phyloP scores from a whole-genome alignment of 352 stramenopile genomes.

The Lagenidium giganteum region DNA sequence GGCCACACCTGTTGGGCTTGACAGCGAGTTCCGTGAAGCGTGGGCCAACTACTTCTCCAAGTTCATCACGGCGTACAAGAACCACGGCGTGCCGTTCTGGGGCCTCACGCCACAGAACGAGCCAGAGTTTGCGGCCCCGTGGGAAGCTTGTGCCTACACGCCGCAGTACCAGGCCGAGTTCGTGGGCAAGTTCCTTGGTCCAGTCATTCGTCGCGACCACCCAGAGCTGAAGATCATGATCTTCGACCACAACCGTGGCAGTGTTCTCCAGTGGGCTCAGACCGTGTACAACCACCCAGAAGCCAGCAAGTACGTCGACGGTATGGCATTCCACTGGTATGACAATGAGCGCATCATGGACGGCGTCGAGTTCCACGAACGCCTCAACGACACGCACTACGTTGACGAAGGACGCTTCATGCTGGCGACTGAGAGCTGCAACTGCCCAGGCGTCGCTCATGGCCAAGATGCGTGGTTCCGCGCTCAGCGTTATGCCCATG shows the following conservation, averaged over 20 bases:
- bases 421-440: slow-evolving; percentile 69
- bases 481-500: slow-evolving; percentile 82
- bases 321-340: slow-evolving; percentile 92
- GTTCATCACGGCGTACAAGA: slow-evolving; percentile 89
- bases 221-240: slow-evolving; percentile 89
- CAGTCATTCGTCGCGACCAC: slow-evolving; percentile 76
- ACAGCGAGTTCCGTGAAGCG: slow-evolving; percentile 40
- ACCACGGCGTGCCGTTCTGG: slow-evolving; percentile 81
- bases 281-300: slow-evolving; percentile 63
- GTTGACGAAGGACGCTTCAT: slow-evolving; percentile 58
- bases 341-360: slow-evolving; percentile 58
- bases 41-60: slow-evolving; percentile 92
- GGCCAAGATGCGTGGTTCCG: slow-evolving; percentile 74
- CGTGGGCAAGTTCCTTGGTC: slow-evolving; percentile 80
- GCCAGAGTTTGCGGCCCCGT: slow-evolving; percentile 65
- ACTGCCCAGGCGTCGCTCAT: slow-evolving; percentile 60
- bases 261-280: slow-evolving; percentile 60
- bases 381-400: slow-evolving; percentile 69
- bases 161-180: slow-evolving; percentile 65
- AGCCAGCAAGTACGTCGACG: slow-evolving; percentile 76
- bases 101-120: slow-evolving; percentile 90
- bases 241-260: slow-evolving; percentile 89
- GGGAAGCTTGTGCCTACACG: slow-evolving; percentile 67
- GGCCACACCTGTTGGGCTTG: slow-evolving; percentile 38
- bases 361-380: slow-evolving; percentile 63